These are phyloP conservation scores for Geosmithia morbida DNA, from an alignment of 2,329 filamentous ascomycete genomes.

Conservation along the genomic window DNA sequence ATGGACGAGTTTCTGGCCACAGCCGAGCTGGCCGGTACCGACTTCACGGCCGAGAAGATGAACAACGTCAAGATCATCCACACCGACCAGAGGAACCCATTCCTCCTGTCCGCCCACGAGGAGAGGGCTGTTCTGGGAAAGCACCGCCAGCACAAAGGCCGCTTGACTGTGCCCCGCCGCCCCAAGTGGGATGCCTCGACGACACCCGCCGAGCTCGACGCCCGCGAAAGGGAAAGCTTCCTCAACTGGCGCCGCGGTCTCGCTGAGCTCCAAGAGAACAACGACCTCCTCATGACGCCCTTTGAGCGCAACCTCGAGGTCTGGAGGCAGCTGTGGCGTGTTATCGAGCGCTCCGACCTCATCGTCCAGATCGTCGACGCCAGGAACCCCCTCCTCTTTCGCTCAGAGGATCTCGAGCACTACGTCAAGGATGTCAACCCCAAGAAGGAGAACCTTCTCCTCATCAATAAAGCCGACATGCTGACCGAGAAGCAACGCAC, in stretches of 20 bases:
- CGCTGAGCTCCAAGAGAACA: slow-evolving; percentile 84
- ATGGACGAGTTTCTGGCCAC: slow-evolving; percentile 95
- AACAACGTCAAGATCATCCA: slow-evolving; percentile 99
- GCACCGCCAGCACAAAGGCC: slow-evolving; percentile 64
- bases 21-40: slow-evolving; percentile 91
- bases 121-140: slow-evolving; percentile 67
- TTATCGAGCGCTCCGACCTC: slow-evolving; percentile 90
- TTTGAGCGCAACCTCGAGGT: slow-evolving; percentile 97
- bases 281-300: slow-evolving; percentile 91
- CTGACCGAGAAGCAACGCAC: slow-evolving; percentile 76
- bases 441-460: slow-evolving; percentile 76
- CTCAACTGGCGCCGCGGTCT: slow-evolving; percentile 80
- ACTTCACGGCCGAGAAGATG: slow-evolving; percentile 98
- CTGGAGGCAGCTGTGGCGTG: slow-evolving; percentile 95
- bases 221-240: slow-evolving; percentile 64
- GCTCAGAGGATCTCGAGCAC: slow-evolving; percentile 80
- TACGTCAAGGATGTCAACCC: slow-evolving; percentile 90
- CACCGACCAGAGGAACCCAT: slow-evolving; percentile 89
- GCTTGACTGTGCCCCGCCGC: slow-evolving; percentile 77
- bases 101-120: slow-evolving; percentile 71
- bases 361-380: slow-evolving; percentile 98
- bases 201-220: slow-evolving; percentile 69
- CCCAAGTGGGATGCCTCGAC: slow-evolving; percentile 81
- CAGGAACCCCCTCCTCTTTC: slow-evolving; percentile 83
- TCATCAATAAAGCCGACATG: slow-evolving; percentile 99